Percentiles rank a stretch among this genome's conserved stretches.
phyloP scores from a whole-genome alignment of 1,139 yeast species.

The Meyerozyma smithsonii region DNA sequence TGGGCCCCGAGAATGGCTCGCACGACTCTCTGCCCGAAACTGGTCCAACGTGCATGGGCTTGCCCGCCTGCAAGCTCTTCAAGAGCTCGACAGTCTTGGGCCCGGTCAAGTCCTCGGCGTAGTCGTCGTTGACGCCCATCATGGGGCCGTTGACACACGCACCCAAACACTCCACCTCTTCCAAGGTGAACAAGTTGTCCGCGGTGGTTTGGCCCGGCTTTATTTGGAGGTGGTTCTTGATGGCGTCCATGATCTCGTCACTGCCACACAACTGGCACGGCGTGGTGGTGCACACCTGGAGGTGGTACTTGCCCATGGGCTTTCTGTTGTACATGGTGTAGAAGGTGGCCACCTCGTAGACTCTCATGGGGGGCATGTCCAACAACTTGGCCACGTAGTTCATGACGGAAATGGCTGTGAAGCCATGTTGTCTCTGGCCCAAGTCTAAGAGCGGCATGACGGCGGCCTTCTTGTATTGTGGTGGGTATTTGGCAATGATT shows the following conservation, averaged over 20 bases:
- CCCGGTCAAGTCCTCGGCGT: constrained; percentile 75
- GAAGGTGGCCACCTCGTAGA: constrained; percentile 88
- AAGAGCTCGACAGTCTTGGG: constrained; percentile 60
- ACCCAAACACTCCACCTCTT: constrained; percentile 89
- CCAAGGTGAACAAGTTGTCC: constrained; percentile 74
- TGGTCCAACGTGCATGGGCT: constrained; percentile 62
- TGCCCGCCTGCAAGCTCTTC: constrained; percentile 61
- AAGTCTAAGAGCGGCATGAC: constrained; percentile 83
- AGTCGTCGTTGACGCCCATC: constrained; percentile 82
- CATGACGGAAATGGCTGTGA: constrained; percentile 86
- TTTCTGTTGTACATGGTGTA: constrained; percentile 88
- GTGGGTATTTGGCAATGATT: constrained; percentile 75
- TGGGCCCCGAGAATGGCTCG: constrained; percentile 73
- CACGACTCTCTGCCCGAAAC: constrained; percentile 65
- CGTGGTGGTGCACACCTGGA: constrained; percentile 87
- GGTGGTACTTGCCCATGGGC: constrained; percentile 82
- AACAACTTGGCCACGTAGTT: constrained; percentile 83
- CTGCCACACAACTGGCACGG: constrained; percentile 87
- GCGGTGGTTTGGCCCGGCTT: constrained; percentile 77
- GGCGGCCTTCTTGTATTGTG: constrained; percentile 84
- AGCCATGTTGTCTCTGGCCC: constrained; percentile 87
- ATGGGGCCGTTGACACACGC: constrained; percentile 93
- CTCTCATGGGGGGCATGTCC: constrained; percentile 95
- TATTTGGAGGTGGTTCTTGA: constrained; percentile 55
- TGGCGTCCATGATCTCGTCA: constrained; percentile 70